phyloP scores from a whole-genome alignment of 768 basidiomycete genomes.

The Hygrophorus pudorinus region DNA sequence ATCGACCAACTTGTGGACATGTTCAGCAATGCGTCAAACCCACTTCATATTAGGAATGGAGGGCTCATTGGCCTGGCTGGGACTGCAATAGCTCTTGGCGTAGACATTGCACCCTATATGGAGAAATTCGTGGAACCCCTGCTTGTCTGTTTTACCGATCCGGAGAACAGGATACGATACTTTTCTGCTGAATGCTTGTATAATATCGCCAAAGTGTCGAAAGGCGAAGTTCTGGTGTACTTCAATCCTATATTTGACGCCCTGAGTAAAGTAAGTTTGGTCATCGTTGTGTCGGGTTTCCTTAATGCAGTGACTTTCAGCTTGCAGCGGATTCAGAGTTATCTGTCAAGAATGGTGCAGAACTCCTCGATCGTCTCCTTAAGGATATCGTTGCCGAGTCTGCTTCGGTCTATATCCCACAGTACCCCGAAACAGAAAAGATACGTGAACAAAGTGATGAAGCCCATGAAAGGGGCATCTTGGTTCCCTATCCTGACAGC shows the following conservation, averaged over 20 bases:
- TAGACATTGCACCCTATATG: constrained; percentile 91
- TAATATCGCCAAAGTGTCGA: constrained; percentile 96
- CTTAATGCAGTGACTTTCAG: constrained; percentile 29
- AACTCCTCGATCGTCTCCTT: constrained; percentile 90
- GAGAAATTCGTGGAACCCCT: constrained; percentile 86
- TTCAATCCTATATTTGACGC: constrained; percentile 99
- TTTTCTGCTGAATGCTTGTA: constrained; percentile 98
- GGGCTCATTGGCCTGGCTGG: constrained; percentile 94
- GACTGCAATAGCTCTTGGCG: constrained; percentile 92
- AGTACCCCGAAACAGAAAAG: constrained; percentile 73
- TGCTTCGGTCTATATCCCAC: constrained; percentile 88
- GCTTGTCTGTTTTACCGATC: constrained; percentile 85
- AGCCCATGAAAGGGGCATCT: constrained; percentile 35
- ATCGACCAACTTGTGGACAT: constrained; percentile 93
- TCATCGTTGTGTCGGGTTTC: not conserved
- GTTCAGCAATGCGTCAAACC: constrained; percentile 76
- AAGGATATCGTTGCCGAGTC: constrained; percentile 98
- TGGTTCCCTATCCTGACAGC: constrained; percentile 57
- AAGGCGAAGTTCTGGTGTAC: constrained; percentile 92
- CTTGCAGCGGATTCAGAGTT: constrained; percentile 92
- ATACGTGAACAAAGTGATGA: constrained; percentile 50
- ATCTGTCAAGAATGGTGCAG: constrained; percentile 97
- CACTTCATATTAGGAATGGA: constrained; percentile 85
- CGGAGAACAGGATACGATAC: constrained; percentile 91
- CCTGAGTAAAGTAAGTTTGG: constrained; percentile 78